Conservation (phyloP, 139 green algal genomes). For the Micractinium sp. region DNA sequence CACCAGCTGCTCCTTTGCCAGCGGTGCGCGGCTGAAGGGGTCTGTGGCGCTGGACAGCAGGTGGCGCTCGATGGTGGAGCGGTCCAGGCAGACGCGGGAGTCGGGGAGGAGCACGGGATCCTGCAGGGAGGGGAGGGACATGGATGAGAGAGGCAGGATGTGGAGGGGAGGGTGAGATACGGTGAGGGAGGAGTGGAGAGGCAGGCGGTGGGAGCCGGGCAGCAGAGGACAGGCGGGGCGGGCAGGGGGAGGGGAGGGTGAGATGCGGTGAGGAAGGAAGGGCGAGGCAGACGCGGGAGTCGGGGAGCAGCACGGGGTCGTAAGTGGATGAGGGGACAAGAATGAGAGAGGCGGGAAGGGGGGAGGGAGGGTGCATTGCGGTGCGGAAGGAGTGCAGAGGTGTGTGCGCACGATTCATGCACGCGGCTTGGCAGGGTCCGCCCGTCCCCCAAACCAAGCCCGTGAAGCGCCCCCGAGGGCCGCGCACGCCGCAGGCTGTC, state of each 20-base stretch:
- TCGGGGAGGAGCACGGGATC: slow-evolving; percentile 81
- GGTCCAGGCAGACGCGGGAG: slow-evolving; percentile 63
- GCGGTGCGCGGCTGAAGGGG: slow-evolving; percentile 68
- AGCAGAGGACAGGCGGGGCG: background rate
- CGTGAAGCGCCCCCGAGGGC: too few relatives aligned
- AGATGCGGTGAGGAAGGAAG: background rate
- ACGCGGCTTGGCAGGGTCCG: background rate
- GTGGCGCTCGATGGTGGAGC: slow-evolving; percentile 73
- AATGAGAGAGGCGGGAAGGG: background rate
- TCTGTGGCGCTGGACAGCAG: slow-evolving; percentile 67
- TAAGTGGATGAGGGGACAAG: too few relatives aligned
- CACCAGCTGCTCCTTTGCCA: slow-evolving; percentile 17
- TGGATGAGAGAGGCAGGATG: background rate
- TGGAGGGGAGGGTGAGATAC: background rate
- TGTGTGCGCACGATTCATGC: too few relatives aligned
- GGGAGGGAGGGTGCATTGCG: background rate
- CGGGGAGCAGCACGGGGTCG: too few relatives aligned
- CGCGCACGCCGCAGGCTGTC: too few relatives aligned
- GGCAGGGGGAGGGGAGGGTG: background rate
- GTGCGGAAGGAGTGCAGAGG: background rate
- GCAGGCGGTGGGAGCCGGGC: background rate
- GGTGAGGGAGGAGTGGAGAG: background rate
- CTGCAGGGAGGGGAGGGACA: slow-evolving; percentile 41
- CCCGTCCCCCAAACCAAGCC: too few relatives aligned
- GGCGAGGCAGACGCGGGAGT: background rate